Base-by-base conservation (phyloP, 2,329 filamentous ascomycete species). In the Trichophyton mentagrophytes region DNA sequence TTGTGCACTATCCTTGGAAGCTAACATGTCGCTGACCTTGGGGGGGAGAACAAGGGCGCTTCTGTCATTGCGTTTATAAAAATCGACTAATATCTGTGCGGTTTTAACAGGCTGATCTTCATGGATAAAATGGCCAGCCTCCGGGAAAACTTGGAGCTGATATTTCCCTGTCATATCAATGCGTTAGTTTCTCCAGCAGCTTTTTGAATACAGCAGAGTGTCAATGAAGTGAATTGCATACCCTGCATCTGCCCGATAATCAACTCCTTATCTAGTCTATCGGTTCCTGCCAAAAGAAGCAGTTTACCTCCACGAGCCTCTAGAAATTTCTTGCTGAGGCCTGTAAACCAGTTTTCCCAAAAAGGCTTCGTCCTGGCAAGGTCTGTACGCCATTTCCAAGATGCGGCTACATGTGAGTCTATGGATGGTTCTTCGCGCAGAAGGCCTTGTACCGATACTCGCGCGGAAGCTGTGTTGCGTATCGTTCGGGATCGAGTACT, bases 181-280 rank as follows among this genome's bases (percentile, higher is more conserved):
- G 13, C 11, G 30, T 51, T 13, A 27, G 9, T 25, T 13, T 27
- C 3, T 3, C 7, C 17, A 9, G 1, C 1, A 25, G 7, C 33
- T 36, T 36, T 36, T 13, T 9, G 25, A 51, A 27, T 3, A 27
- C 5, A 51, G 46, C 7, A 20, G 6, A 20, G 11, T 15, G 3
- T 20, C 2, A 17, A 30, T 8, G 22, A 30, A 46, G 42, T 61
- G 53, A 27, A 9, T 42, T 33, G 25, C 73, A 67, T 76, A 88
- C 89, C 91, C 78, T 96, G 91, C 91, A 96, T 96, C 75, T 96
- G 91, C 15, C 91, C 91, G 72, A 96, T 96, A 73, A 89, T 96
- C 69, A 96, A 76, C 69, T 95, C 91, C 65, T 89, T 95, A 71
- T 96, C 91, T 61, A 96, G 73, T 57, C 91, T 80, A 75, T 96